A percentile compares a stretch with the other conserved stretches of the same genome.
These are phyloP conservation scores for Saussurea involucrata DNA, from an alignment of 129 eudicot species.

Conservation along the genomic window DNA sequence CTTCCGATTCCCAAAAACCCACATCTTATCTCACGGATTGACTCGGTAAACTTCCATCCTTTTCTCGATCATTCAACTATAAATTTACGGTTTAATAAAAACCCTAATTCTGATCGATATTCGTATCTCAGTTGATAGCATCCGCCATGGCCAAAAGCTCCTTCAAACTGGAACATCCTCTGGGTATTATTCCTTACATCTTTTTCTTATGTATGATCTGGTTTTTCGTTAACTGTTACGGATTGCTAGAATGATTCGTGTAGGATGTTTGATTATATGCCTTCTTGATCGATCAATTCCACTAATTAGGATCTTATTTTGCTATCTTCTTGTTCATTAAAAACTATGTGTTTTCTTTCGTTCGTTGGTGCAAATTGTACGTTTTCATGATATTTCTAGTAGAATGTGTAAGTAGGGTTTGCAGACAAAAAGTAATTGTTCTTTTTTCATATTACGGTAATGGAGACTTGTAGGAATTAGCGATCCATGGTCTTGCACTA, in stretches of 20 bases:
- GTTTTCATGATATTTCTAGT: background rate
- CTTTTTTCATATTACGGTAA: background rate
- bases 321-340: background rate
- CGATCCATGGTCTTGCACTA: background rate
- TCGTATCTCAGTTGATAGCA: background rate
- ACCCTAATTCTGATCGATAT: constrained; percentile 28
- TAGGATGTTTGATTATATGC: background rate
- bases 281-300: constrained; percentile 3
- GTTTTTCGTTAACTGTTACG: too few species aligned
- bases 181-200: constrained; percentile 40
- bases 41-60: too few species aligned
- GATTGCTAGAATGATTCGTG: background rate
- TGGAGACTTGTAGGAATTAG: background rate
- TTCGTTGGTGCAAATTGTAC: background rate
- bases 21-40: too few species aligned
- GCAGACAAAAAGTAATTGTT: background rate
- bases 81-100: too few species aligned
- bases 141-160: constrained; percentile 76
- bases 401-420: constrained; percentile 9
- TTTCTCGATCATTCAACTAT: too few species aligned
- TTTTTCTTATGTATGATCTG: background rate
- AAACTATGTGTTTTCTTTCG: background rate
- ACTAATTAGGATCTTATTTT: background rate
- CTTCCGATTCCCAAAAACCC: background rate
- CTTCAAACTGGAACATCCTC: constrained; percentile 89